Base-by-base conservation (phyloP, 208 protist genomes). In the Trypanosoma mega region DNA sequence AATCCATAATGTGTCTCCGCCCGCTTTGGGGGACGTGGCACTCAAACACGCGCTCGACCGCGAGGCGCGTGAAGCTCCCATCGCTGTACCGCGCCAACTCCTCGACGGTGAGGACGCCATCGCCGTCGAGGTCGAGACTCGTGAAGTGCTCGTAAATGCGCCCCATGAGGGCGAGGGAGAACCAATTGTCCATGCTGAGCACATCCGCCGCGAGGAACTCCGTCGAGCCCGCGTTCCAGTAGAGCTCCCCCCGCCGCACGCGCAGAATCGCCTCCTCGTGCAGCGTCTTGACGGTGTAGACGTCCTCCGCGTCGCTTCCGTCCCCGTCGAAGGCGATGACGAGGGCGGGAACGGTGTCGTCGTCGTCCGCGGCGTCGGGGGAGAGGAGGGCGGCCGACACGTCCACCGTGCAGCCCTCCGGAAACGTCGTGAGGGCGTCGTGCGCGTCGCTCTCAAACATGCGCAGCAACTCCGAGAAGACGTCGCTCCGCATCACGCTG, bases 71-170 rank as follows among this genome's bases (percentile, higher is more conserved):
- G 54, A 93, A 94, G 62, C 85, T 93, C 52, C 74, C 73, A 60
- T 88, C 84, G 65, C 79, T 93, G 74, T 96, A 96, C 50, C 82
- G 75, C 2, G 67, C 57, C 20, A 94, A 62, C 53, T 96, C 90
- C 30, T 85, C 80, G 29, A 72, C 49, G 6, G 87, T 92, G 8
- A 96, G 71, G 18, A 96, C 76, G 11, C 90, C 90, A 50, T 96
- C 85, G 6, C 82, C 82, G 51, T 96, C 87, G 31, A 66, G 64
- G 63, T 96, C 90, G 5, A 96, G 76, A 33, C 72, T 65, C 34
- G 81, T 90, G 62, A 92, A 96, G 67, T 96, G 90, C 39, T 94
- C 84, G 65, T 96, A 96, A 39, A 96, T 86, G 31, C 85, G 77
- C 27, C 68, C 64, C 83, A 93, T 92, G n/a, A 94, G 59, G 3